Evolutionary conservation across 1,284 basidiomycete genomes (phyloP).

Genomic region (Ganoderma lingzhi): DNA sequence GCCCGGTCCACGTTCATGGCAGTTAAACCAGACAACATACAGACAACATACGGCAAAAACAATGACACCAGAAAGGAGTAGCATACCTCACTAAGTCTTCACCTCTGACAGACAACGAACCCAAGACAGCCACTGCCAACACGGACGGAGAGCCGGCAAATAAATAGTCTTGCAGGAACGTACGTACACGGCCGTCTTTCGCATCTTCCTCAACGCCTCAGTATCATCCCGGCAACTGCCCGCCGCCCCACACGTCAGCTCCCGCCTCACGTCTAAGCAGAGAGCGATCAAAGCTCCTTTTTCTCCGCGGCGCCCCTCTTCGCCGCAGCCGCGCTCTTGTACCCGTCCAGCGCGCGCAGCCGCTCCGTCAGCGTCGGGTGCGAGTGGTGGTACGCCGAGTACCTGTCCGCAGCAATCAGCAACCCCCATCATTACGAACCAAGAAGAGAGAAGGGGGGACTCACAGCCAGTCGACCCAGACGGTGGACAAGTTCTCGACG

Average conservation of each 20-base stretch:
- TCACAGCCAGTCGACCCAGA: slow-evolving; percentile 91
- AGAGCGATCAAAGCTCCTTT: slow-evolving; percentile 33
- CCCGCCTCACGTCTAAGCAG: neutral
- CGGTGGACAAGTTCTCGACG: slow-evolving; percentile 89
- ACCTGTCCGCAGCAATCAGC: slow-evolving; percentile 50
- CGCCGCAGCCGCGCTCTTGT: slow-evolving; percentile 36
- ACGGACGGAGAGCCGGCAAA: neutral
- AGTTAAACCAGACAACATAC: too few relatives aligned
- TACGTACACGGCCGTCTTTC: neutral
- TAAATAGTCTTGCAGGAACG: neutral
- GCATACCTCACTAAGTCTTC: neutral
- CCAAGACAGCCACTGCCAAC: neutral
- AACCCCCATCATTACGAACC: neutral
- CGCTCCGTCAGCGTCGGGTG: slow-evolving; percentile 92
- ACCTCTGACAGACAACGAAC: neutral
- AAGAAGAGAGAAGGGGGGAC: slow-evolving; percentile 41
- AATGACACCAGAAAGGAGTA: too few relatives aligned
- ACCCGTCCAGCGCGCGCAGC: slow-evolving; percentile 79
- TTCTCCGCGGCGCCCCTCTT: slow-evolving; percentile 40
- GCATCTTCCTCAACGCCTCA: neutral
- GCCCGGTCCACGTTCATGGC: too few relatives aligned
- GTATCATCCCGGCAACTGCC: accelerated
- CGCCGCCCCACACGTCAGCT: neutral
- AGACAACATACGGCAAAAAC: too few relatives aligned
- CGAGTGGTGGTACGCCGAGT: slow-evolving; percentile 92